Evolutionary conservation across 192 early-diverging fungal genomes (phyloP), one percentile per base, ranked within the genome.

Genomic region (Coemansia sp.): DNA sequence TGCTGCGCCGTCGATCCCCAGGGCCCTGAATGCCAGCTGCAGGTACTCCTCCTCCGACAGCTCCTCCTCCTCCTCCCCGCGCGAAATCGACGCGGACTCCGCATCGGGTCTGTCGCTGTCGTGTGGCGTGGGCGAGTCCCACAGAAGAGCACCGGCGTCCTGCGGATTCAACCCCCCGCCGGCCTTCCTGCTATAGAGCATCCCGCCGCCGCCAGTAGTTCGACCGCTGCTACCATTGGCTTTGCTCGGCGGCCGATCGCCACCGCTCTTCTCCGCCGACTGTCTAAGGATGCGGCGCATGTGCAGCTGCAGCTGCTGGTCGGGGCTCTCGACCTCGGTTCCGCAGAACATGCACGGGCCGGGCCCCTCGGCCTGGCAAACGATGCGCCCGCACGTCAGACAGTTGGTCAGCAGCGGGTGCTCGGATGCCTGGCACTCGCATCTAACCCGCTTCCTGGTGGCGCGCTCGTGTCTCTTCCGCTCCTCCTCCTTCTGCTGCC

Each of bases 281-380:
- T 65, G 77, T 5, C 41, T 32, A 9, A 79, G 57, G 44, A 67
- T 53, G 13, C 67, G 57, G 43, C 68, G 72, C 79, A 81, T 81
- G 41, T 81, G 73, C 46, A 73, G 74, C 65, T 70, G 70, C 11
- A 81, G 68, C 74, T 81, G 79, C 65, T 81, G 79, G 25, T 75
- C 70, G 4, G 74, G 74, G 59, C 74, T 73, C 41, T 81, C 70
- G 11, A 81, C 79, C 0, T 76, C 62, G 68, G 25, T 73, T 20
- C 72, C 71, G 48, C 85, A 86, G 46, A 75, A 80, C 68, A 82
- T 69, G 64, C 85, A 86, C 9, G 85, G 79, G 0, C 85, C 85
- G 0, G 75, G 79, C 2, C 85, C 85, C 41, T 86, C 85, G 19
- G 38, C 43, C 20, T 66, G 70, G 65, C 85, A 86, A 22, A 86